Conservation (phyloP, 331 rosid genomes). For the Pyrus hybrid region DNA sequence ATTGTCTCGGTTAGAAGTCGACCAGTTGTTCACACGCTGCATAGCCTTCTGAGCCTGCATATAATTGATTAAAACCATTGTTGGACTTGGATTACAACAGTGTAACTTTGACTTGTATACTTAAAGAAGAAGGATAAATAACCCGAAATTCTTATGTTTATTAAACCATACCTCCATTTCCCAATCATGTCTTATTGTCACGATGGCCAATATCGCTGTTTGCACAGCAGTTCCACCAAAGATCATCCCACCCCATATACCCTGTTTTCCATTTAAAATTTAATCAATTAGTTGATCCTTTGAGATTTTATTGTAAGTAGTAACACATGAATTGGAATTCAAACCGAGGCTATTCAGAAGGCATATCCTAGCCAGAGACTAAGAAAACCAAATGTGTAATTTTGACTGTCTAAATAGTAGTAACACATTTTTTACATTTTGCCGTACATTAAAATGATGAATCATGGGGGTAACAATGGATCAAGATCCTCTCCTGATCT, state of each 20-base stretch:
- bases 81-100: too few relatives aligned
- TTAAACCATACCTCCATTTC: slow-evolving; percentile 10
- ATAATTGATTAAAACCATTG: too few relatives aligned
- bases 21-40: slow-evolving; percentile 32
- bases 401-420: too few relatives aligned
- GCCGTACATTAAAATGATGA: too few relatives aligned
- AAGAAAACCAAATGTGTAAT: too few relatives aligned
- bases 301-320: neutral
- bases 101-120: neutral
- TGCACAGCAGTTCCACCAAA: slow-evolving; percentile 21
- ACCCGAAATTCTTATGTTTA: neutral
- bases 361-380: too few relatives aligned
- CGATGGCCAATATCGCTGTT: slow-evolving; percentile 8
- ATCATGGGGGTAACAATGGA: too few relatives aligned
- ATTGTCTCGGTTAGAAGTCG: slow-evolving; percentile 7
- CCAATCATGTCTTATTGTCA: slow-evolving; percentile 10
- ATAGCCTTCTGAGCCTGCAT: slow-evolving; percentile 30
- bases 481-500: too few relatives aligned
- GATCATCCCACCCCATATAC: slow-evolving; percentile 24
- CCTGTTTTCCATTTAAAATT: neutral
- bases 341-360: too few relatives aligned
- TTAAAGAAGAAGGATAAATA: neutral
- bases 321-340: too few relatives aligned
- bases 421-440: too few relatives aligned
- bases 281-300: neutral